phyloP scores from a whole-genome alignment of 1,139 yeast genomes.

The Pichia kudriavzevii region DNA sequence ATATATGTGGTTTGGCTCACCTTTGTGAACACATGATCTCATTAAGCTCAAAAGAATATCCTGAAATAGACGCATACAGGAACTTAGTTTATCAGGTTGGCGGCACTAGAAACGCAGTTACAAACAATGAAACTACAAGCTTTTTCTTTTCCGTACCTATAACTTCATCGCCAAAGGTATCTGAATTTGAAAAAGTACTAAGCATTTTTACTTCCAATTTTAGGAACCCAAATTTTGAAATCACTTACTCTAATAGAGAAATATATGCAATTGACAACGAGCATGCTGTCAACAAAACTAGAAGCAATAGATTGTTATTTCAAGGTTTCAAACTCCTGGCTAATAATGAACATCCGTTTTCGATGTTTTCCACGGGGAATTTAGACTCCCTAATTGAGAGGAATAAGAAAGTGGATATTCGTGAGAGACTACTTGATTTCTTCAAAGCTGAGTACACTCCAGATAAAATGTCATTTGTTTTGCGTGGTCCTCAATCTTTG shows the following conservation, averaged over 20 bases:
- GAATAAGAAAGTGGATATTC: constrained; percentile 20
- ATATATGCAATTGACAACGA: constrained; percentile 56
- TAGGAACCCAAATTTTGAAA: constrained; percentile 41
- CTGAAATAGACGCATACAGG: constrained; percentile 40
- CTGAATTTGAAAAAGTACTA: constrained; percentile 38
- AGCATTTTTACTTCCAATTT: constrained; percentile 48
- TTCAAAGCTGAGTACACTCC: constrained; percentile 31
- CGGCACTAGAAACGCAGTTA: constrained; percentile 58
- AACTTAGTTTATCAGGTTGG: constrained; percentile 38
- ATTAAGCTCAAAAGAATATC: constrained; percentile 48
- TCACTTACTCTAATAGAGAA: constrained; percentile 40
- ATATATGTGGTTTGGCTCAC: constrained; percentile 59
- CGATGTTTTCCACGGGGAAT: constrained; percentile 43
- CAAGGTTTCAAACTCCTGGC: constrained; percentile 53
- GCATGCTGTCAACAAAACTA: constrained; percentile 43
- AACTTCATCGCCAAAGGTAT: constrained; percentile 6
- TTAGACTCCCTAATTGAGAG: constrained; percentile 27
- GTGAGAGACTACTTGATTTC: constrained; percentile 26
- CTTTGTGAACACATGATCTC: constrained; percentile 65
- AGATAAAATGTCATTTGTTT: constrained; percentile 45
- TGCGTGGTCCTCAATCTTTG: constrained; percentile 58
- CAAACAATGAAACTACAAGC: constrained; percentile 57
- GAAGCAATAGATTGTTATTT: constrained; percentile 39
- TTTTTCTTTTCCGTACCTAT: constrained; percentile 55
- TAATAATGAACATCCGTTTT: constrained; percentile 35